Evolutionary conservation across 768 basidiomycete species (phyloP).

Genomic region (Mycena rosella): DNA sequence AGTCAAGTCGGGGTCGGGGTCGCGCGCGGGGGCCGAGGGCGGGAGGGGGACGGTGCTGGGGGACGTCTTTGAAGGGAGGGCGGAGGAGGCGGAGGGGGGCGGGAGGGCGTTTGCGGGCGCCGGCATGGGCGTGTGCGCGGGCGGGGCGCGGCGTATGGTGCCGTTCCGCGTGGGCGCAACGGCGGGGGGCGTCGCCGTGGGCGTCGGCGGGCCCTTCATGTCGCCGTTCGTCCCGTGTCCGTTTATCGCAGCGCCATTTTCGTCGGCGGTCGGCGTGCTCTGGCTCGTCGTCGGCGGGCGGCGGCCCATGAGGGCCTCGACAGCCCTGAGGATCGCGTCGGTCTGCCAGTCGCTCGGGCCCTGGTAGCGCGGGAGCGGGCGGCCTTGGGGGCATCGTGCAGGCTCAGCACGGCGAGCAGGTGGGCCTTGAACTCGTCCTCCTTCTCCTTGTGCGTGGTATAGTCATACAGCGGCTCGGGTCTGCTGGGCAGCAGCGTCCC

Average conservation of each 20-base stretch:
- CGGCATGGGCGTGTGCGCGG: not conserved
- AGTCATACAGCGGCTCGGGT: no score
- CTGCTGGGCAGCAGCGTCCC: no score
- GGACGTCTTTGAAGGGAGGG: no score
- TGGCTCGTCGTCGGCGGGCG: not conserved
- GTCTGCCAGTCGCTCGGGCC: slow-evolving; percentile 68
- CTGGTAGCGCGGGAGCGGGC: slow-evolving; percentile 61
- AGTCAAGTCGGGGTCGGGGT: not conserved
- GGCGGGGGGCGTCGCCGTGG: slow-evolving; percentile 11
- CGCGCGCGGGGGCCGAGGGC: no score
- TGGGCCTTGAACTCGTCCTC: slow-evolving; percentile 65
- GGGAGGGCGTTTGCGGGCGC: no score
- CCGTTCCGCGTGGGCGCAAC: not conserved
- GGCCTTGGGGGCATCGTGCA: slow-evolving; percentile 59
- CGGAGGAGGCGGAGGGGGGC: no score
- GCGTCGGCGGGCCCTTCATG: not conserved
- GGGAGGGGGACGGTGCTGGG: no score
- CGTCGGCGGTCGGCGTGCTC: no score
- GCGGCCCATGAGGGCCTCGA: slow-evolving; percentile 26
- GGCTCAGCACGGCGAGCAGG: slow-evolving; percentile 65
- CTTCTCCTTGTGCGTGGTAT: no score
- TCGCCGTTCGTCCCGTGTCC: no score
- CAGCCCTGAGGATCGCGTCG: slow-evolving; percentile 46
- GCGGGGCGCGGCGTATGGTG: not conserved
- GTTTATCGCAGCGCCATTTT: no score